phyloP scores from a whole-genome alignment of 78 protist species.

The Acrasis kona region DNA sequence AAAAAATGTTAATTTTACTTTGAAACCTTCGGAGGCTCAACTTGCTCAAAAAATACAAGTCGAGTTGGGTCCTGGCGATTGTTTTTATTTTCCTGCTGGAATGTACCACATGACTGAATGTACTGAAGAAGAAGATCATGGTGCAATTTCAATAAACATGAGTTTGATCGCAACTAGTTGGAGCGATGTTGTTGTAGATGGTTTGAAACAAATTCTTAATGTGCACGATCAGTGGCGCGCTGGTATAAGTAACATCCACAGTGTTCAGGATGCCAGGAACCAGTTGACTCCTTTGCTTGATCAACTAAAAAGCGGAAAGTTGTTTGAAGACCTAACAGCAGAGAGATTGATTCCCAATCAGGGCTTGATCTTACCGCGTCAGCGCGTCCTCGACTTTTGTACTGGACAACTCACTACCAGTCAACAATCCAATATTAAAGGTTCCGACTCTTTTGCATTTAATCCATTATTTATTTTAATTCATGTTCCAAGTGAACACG shows the following conservation, averaged over 20 bases:
- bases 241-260: background rate
- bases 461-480: background rate
- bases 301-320: background rate
- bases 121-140: conserved; percentile 5
- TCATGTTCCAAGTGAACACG: background rate
- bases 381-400: background rate
- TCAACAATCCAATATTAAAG: background rate
- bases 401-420: background rate
- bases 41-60: background rate
- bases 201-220: background rate
- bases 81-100: conserved; percentile 32
- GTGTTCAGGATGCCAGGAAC: background rate
- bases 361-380: too few relatives aligned
- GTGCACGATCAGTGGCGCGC: background rate
- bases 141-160: conserved; percentile 13
- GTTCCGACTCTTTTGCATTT: background rate
- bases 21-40: background rate
- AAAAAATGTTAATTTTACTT: conserved; percentile 1
- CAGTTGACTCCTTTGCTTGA: background rate
- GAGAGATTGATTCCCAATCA: background rate
- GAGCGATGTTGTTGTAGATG: conserved; percentile 21
- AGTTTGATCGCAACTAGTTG: conserved; percentile 2
- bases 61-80: conserved; percentile 17
- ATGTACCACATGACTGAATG: conserved; percentile 22
- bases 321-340: background rate